Conservation (phyloP, 306 rosid species). For the Lotus japonicus region DNA sequence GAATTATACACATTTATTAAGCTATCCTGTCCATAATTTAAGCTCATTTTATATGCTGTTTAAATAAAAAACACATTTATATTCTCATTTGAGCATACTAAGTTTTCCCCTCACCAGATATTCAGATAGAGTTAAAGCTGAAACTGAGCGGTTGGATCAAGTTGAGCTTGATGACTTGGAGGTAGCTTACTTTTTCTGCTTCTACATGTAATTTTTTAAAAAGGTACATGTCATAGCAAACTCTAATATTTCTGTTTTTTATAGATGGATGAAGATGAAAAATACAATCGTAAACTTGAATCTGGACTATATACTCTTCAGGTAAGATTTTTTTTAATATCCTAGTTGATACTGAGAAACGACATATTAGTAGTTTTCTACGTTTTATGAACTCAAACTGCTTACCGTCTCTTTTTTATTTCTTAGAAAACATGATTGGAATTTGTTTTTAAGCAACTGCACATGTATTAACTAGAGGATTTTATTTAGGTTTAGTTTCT, state of each 20-base stretch:
- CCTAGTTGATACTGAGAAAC: not conserved
- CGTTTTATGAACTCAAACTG: not conserved
- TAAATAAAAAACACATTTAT: not conserved
- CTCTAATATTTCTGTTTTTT: conserved; percentile 15
- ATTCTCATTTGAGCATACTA: conserved; percentile 16
- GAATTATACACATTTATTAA: not conserved
- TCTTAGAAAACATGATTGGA: conserved; percentile 2
- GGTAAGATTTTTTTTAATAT: conserved; percentile 36
- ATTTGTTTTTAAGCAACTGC: not conserved
- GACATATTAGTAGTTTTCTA: not conserved
- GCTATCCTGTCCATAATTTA: too few species aligned
- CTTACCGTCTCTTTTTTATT: not conserved
- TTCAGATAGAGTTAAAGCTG: conserved; percentile 77
- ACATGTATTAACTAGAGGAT: not conserved
- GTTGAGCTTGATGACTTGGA: conserved; percentile 79
- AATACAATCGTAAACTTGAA: conserved; percentile 84
- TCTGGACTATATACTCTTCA: conserved; percentile 97
- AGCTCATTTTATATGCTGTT: too few species aligned
- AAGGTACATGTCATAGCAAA: not conserved
- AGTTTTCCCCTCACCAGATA: conserved; percentile 43
- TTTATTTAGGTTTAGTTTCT: not conserved
- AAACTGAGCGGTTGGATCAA: conserved; percentile 60
- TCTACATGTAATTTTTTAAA: not conserved
- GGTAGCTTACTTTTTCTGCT: conserved; percentile 38
- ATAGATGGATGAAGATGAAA: conserved; percentile 93